Evolutionary conservation across 495 filamentous ascomycete species (phyloP), one percentile per base, ranked within the genome.

Genomic region (Xylona heveae): DNA sequence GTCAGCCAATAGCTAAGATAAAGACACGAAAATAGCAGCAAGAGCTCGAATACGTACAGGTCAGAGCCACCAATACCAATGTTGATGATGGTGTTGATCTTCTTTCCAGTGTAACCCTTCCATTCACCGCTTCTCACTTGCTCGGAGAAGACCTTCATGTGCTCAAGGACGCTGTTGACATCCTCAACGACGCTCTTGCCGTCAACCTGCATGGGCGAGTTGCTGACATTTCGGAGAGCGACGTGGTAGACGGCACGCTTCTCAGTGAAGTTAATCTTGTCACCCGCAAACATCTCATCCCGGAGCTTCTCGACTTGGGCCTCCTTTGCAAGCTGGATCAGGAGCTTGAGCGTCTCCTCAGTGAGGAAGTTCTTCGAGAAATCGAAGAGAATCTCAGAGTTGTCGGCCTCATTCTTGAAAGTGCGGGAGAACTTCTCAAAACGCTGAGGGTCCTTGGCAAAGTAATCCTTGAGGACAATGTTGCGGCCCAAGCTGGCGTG

Each of bases 211-310:
- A 97, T 90, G 30, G 74, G 64, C 64, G 75, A 59, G 48, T 78
- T 80, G 48, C 64, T 62, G 35, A 76, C 68, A 51, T 97, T 97
- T 49, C 88, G 76, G 48, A 97, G 59, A 26, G 90, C 90, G 43
- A 74, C 69, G 55, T 95, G 88, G 61, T 92, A 93, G 39, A 97
- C 88, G 40, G 88, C 88, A 35, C 90, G 72, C 44, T 88, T 60
- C 65, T 97, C 88, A 27, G 88, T 97, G 61, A 92, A 92, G 68
- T 97, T 97, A 64, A 97, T 95, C 66, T 85, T 81, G 49, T 94
- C 77, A 41, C 88, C 88, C 22, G 68, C 71, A 56, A 97, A 97
- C 85, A 95, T 93, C 36, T 67, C 74, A 71, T 95, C 88, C 23
- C 84, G 73, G 38, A 95, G 78, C 60, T 85, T 63, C 64, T 94